Evolutionary conservation across 148 eudicot species (phyloP).

Genomic region (Vaccinium darrowii): DNA sequence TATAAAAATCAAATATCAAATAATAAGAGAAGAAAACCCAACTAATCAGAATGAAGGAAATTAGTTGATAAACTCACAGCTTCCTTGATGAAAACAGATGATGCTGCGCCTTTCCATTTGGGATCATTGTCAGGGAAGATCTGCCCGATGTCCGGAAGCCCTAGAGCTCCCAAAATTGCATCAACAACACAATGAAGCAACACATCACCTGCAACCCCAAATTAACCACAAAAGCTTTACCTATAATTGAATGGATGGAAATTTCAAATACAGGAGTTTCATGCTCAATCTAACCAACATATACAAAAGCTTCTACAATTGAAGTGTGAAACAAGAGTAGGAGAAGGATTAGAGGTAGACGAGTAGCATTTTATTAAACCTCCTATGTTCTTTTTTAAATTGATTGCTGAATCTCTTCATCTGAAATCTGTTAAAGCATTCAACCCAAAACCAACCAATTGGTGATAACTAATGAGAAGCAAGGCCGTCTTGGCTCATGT

Average conservation of each 20-base stretch:
- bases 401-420: neutral
- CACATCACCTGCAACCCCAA: slow-evolving; percentile 73
- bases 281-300: neutral
- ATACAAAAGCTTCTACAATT: neutral
- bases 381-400: neutral
- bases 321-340: neutral
- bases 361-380: neutral
- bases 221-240: slow-evolving; percentile 4
- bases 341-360: neutral
- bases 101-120: slow-evolving; percentile 94
- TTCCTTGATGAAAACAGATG: slow-evolving; percentile 90
- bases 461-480: too few relatives aligned
- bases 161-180: slow-evolving; percentile 95
- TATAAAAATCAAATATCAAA: neutral
- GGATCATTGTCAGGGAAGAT: slow-evolving; percentile 95
- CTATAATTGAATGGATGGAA: neutral
- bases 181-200: slow-evolving; percentile 96
- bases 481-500: too few relatives aligned
- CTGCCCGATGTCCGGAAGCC: slow-evolving; percentile 97
- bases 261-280: neutral
- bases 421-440: neutral
- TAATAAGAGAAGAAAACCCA: neutral
- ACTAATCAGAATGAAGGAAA: neutral
- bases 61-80: slow-evolving; percentile 59
- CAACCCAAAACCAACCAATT: too few relatives aligned